phyloP scores from a whole-genome alignment of 371 early-diverging fungal genomes.

The Rhizomucor pusillus region DNA sequence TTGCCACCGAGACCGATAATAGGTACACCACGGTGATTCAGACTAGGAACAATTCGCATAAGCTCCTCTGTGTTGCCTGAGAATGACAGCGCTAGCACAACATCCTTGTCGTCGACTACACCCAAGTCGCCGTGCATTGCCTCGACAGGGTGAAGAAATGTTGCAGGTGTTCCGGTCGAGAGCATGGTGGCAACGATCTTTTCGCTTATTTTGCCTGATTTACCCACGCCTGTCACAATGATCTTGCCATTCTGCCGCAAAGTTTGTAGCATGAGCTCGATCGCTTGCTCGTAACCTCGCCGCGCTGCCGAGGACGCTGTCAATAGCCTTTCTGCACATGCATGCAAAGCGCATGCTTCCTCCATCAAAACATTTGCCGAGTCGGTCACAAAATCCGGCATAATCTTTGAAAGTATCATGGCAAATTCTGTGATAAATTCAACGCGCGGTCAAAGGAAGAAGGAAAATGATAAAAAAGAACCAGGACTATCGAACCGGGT shows the following conservation, averaged over 20 bases:
- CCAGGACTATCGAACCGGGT: too few relatives aligned
- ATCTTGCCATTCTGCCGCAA: constrained; percentile 50
- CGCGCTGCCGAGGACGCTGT: constrained; percentile 10
- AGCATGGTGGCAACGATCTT: constrained; percentile 67
- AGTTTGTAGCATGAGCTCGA: constrained; percentile 33
- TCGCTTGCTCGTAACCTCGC: constrained; percentile 40
- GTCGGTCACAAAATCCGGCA: neutral
- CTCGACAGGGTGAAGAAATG: constrained; percentile 63
- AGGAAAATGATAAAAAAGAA: neutral
- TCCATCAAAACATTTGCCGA: constrained; percentile 16
- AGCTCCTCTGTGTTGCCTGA: constrained; percentile 67
- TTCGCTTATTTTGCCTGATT: constrained; percentile 61
- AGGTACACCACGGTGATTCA: constrained; percentile 43
- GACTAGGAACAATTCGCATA: constrained; percentile 39
- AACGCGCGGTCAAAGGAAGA: neutral
- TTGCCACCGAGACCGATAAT: constrained; percentile 58
- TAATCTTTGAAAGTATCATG: constrained; percentile 2
- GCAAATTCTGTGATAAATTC: neutral
- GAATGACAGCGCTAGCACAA: constrained; percentile 58
- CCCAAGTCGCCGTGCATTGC: constrained; percentile 70
- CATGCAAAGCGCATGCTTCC: constrained; percentile 35
- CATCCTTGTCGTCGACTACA: constrained; percentile 45
- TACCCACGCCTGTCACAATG: constrained; percentile 66
- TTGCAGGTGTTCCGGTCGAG: constrained; percentile 54
- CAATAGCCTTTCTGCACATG: constrained; percentile 36